phyloP scores from a whole-genome alignment of 108 stramenopile genomes.

The Thalassiosira profunda region DNA sequence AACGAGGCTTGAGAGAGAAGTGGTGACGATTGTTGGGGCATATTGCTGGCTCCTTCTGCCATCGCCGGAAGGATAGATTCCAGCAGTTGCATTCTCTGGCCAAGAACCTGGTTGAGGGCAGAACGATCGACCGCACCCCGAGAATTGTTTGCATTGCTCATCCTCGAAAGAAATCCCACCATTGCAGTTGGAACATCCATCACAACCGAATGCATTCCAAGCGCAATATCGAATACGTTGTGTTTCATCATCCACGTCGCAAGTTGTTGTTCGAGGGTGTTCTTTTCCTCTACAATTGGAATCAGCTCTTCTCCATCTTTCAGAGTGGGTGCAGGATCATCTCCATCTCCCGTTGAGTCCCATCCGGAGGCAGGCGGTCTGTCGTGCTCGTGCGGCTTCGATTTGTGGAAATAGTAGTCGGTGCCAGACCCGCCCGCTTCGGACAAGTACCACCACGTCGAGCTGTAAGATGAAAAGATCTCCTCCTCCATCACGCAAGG shows the following conservation, averaged over 20 bases:
- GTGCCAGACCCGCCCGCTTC: background rate
- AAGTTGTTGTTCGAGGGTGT: conserved; percentile 3
- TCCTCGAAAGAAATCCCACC: no score
- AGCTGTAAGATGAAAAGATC: no score
- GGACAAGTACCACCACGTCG: background rate
- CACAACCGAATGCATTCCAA: no score
- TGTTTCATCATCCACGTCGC: background rate
- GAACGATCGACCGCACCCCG: background rate
- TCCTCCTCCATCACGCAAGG: conserved; percentile 6
- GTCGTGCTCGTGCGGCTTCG: background rate
- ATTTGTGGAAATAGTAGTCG: conserved; percentile 5
- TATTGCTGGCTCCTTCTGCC: background rate
- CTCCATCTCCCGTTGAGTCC: background rate
- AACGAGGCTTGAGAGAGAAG: no score
- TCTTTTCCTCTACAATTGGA: background rate
- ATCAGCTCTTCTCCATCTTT: background rate
- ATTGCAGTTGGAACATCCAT: no score
- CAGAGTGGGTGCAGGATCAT: background rate
- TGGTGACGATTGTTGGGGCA: background rate
- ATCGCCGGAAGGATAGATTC: background rate
- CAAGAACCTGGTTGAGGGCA: background rate
- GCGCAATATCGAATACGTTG: background rate
- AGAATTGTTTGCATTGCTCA: background rate
- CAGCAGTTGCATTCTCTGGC: background rate
- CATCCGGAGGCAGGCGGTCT: background rate